Conservation (phyloP, 192 early-diverging fungal species). For the Spinellus fusiger region DNA sequence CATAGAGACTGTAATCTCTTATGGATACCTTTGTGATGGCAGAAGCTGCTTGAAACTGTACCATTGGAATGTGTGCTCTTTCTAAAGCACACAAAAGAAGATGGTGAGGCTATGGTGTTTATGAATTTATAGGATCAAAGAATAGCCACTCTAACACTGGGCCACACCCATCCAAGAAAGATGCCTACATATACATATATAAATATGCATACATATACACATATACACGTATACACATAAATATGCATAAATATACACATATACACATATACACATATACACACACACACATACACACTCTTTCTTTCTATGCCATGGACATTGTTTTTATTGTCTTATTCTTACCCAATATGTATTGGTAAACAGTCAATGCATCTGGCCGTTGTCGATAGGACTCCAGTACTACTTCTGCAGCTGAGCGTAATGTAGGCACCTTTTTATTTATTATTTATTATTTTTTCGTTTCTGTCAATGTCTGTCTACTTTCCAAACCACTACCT, state of each 20-base stretch:
- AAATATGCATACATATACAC: background rate
- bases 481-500: background rate
- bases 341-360: conserved; percentile 57
- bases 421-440: conserved; percentile 43
- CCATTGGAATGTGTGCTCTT: conserved; percentile 40
- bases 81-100: conserved; percentile 37
- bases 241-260: background rate
- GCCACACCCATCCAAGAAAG: too few relatives aligned
- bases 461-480: background rate
- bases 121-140: background rate
- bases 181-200: background rate
- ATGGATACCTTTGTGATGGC: conserved; percentile 49
- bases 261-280: background rate
- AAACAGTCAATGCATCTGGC: conserved; percentile 49
- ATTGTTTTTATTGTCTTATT: background rate
- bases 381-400: conserved; percentile 45
- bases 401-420: conserved; percentile 44
- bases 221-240: background rate
- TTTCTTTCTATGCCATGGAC: background rate
- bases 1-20: conserved; percentile 52
- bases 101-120: background rate
- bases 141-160: too few relatives aligned
- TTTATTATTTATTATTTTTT: background rate
- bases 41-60: conserved; percentile 57
- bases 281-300: background rate